A percentile compares a stretch with the other conserved stretches of the same genome.
Conservation (phyloP, 2,329 filamentous ascomycete genomes). For the Ceratocystis huliohia region DNA sequence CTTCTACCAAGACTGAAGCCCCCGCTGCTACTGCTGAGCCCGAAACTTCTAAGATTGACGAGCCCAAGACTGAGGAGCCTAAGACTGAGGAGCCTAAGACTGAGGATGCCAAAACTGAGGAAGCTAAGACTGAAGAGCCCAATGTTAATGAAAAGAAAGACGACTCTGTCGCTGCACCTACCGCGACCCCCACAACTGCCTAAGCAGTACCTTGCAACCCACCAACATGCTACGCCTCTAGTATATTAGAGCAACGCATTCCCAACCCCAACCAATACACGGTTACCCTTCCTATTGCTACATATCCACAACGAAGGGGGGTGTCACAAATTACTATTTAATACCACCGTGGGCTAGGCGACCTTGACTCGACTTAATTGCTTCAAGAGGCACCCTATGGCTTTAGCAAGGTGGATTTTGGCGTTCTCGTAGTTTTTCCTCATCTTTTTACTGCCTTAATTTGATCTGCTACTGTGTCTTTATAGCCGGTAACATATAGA, state of each 20-base stretch:
- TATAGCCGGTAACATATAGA: background rate
- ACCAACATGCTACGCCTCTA: background rate
- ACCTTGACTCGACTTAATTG: background rate
- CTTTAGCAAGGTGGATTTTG: background rate
- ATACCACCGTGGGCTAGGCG: background rate
- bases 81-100: slow-evolving; percentile 22
- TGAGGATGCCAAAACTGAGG: slow-evolving; percentile 22
- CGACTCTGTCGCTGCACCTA: slow-evolving; percentile 7
- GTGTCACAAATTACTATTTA: background rate
- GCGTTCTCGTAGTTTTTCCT: slow-evolving; percentile 2
- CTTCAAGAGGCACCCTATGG: background rate
- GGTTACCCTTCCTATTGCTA: background rate
- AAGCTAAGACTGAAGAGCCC: slow-evolving; percentile 23
- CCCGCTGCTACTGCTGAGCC: slow-evolving; percentile 15
- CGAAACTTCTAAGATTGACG: slow-evolving; percentile 21
- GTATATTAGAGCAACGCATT: background rate
- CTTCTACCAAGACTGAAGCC: slow-evolving; percentile 14
- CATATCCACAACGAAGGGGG: background rate
- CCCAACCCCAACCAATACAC: background rate
- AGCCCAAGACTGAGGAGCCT: slow-evolving; percentile 25
- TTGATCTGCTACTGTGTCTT: background rate
- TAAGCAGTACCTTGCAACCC: background rate
- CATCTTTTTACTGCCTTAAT: background rate
- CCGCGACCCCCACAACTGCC: slow-evolving; percentile 24
- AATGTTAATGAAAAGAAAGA: slow-evolving; percentile 18